Base-by-base conservation (phyloP, 345 rosid genomes). In the Eutrema japonicum region DNA sequence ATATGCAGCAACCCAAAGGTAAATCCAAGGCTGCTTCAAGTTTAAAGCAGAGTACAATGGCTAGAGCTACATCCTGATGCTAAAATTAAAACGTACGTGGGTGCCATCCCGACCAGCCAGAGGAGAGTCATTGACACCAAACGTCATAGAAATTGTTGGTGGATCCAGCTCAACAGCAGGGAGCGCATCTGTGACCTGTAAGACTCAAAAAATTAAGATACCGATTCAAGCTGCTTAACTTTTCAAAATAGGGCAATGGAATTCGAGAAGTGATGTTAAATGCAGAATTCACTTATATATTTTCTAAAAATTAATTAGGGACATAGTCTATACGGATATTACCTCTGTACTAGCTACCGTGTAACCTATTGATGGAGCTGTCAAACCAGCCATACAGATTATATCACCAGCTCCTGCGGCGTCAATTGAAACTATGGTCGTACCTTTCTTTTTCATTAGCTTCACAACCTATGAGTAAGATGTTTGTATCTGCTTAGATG, bases 141-240 rank as follows among this genome's bases (percentile, higher is more conserved):
- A 95, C 37, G 97, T 95, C 99, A 95, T 95, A 73, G 99, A 95
- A 82, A 95, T 95, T 59, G 99, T 95, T 68, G 97, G 99, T 46
- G 99, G 99, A 61, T 95, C 99, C 85, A 95, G 78, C 81, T 86
- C 97, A 64, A 90, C 72, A 52, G 88, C 72, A 12, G 99, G 97
- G 70, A 95, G 85, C 49, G 99, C 87, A 79, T 79, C 73, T 83
- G 81, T 85, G 68, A 95, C 93, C 97, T 92, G 74, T 41, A 27
- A 79, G 72, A 77, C 45, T 22, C 33, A 40, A 38, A 29, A 64
- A 77, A 43, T 55, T 69, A 42, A 77, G 63, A 53, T 29, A 33
- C 13, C 10, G 64, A 62, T 38, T 53, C 70, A 66, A 77, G 58
- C 58, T 53, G 18, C 59, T 56, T 59, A 36, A 56, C 53, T 10